Evolutionary conservation across 306 rosid genomes (phyloP).

Genomic region (Malus orientalis): DNA sequence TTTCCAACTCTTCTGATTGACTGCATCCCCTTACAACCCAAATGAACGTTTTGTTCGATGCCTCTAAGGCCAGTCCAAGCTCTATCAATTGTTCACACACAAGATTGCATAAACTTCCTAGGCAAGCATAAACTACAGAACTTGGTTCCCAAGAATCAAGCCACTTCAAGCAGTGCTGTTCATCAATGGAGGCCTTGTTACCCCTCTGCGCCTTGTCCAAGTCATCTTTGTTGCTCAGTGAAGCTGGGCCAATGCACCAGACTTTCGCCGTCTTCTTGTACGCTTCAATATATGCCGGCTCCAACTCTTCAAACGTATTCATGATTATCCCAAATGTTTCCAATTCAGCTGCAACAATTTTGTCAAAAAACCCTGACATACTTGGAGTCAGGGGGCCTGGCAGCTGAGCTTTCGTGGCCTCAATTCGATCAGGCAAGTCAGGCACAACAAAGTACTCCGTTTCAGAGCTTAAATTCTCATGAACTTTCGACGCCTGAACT

Average conservation of each 20-base stretch:
- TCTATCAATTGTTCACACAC: constrained; percentile 33
- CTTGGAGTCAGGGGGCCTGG: not conserved
- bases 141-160: constrained; percentile 27
- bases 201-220: constrained; percentile 56
- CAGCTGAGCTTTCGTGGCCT: constrained; percentile 27
- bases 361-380: not conserved
- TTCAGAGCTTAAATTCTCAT: not conserved
- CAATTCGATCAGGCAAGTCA: constrained; percentile 24
- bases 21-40: constrained; percentile 51
- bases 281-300: constrained; percentile 7
- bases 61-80: constrained; percentile 55
- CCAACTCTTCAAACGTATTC: constrained; percentile 24
- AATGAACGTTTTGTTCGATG: constrained; percentile 43
- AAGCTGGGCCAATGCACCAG: constrained; percentile 40
- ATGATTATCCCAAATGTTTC: constrained; percentile 21
- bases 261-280: constrained; percentile 11
- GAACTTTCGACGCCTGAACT: not conserved
- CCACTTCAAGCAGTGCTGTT: constrained; percentile 38
- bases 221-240: constrained; percentile 26
- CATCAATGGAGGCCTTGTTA: constrained; percentile 27
- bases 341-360: constrained; percentile 3
- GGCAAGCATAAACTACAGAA: constrained; percentile 48
- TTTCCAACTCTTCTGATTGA: constrained; percentile 23
- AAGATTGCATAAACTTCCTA: constrained; percentile 55
- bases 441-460: constrained; percentile 30